These are phyloP conservation scores for Caryopteris hybrid DNA, from an alignment of 305 asterid species.

Conservation along the genomic window DNA sequence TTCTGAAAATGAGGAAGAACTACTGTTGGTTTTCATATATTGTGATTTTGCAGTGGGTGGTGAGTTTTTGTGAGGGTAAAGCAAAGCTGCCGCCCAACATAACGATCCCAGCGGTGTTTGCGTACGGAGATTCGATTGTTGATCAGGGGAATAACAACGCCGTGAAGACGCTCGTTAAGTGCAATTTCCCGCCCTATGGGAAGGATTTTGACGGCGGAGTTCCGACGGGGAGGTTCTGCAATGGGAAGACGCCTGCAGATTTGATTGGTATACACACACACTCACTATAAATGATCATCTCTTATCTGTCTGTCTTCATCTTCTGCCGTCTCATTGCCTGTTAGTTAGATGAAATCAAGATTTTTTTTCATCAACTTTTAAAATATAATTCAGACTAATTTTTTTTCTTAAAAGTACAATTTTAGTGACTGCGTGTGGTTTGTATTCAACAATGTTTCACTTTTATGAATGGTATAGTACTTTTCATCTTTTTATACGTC, in stretches of 20 bases:
- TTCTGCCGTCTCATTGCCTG: too few relatives aligned
- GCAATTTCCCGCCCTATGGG: slow-evolving; percentile 63
- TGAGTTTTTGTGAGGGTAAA: slow-evolving; percentile 25
- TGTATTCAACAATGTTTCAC: too few relatives aligned
- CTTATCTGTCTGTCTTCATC: too few relatives aligned
- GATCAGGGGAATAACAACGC: slow-evolving; percentile 68
- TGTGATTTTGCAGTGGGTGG: neutral
- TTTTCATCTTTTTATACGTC: too few relatives aligned
- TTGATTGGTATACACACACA: slow-evolving; percentile 47
- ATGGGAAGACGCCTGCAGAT: too few relatives aligned
- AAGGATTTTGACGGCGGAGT: slow-evolving; percentile 41
- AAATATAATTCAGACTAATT: too few relatives aligned
- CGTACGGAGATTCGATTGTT: slow-evolving; percentile 68
- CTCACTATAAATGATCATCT: too few relatives aligned
- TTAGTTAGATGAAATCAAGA: too few relatives aligned
- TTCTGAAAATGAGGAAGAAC: neutral
- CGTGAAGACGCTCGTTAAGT: slow-evolving; percentile 25
- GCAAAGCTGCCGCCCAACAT: slow-evolving; percentile 30
- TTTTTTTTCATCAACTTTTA: too few relatives aligned
- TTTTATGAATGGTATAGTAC: too few relatives aligned
- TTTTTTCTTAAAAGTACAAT: too few relatives aligned
- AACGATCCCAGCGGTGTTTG: slow-evolving; percentile 44
- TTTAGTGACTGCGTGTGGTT: too few relatives aligned
- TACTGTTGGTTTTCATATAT: neutral
- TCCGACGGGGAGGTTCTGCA: slow-evolving; percentile 65